These are phyloP conservation scores for Rhodosporidiobolus odoratus DNA, from an alignment of 768 basidiomycete genomes.

Conservation along the genomic window DNA sequence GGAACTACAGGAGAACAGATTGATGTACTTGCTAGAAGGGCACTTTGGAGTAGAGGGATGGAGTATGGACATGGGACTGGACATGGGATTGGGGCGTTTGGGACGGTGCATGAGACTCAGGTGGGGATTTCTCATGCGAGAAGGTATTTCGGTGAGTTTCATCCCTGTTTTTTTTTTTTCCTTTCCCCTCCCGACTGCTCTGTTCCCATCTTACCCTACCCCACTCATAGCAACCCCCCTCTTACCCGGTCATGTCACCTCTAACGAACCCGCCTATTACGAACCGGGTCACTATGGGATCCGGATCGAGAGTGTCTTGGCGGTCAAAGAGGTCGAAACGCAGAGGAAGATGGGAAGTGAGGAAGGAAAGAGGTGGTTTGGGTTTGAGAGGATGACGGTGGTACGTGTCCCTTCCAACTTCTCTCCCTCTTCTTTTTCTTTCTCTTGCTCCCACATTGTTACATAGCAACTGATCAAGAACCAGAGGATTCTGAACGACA, in stretches of 20 bases:
- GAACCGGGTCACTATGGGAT: conserved; percentile 81
- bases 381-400: conserved; percentile 77
- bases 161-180: not conserved
- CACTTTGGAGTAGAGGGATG: conserved; percentile 39
- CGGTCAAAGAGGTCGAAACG: conserved; percentile 63
- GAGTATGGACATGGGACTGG: conserved; percentile 74
- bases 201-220: not conserved
- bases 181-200: not conserved
- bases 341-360: conserved; percentile 55
- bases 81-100: conserved; percentile 80
- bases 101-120: conserved; percentile 49
- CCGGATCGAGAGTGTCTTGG: conserved; percentile 80
- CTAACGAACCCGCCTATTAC: conserved; percentile 65
- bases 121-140: conserved; percentile 15
- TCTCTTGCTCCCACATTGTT: not conserved
- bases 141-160: conserved; percentile 15
- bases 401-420: conserved; percentile 31
- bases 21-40: conserved; percentile 36
- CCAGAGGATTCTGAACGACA: conserved; percentile 45
- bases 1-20: conserved; percentile 63
- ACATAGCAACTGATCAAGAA: not conserved
- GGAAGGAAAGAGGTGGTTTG: conserved; percentile 65
- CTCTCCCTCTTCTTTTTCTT: not conserved
- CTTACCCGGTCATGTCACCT: conserved; percentile 79
- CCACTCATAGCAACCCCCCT: conserved; percentile 51